These are phyloP conservation scores for Cardamine occulta DNA, from an alignment of 345 rosid species.

Conservation along the genomic window DNA sequence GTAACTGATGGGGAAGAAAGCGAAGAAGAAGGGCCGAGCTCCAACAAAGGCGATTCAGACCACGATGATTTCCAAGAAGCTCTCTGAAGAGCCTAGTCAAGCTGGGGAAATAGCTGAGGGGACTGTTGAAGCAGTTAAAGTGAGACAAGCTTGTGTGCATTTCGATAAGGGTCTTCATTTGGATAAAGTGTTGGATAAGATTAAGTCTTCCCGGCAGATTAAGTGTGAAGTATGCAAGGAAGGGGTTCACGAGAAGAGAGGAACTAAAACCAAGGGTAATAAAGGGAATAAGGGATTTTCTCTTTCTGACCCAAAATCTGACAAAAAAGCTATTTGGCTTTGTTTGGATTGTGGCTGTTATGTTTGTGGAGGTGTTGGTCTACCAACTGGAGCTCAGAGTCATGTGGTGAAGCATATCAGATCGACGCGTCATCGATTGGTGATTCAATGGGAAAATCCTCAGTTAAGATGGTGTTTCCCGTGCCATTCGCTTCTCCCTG, in stretches of 20 bases:
- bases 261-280: slow-evolving; percentile 66
- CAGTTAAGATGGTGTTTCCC: slow-evolving; percentile 87
- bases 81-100: slow-evolving; percentile 46
- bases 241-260: slow-evolving; percentile 62
- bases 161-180: slow-evolving; percentile 63
- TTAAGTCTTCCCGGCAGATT: slow-evolving; percentile 53
- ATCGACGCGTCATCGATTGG: slow-evolving; percentile 67
- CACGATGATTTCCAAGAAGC: slow-evolving; percentile 42
- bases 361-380: slow-evolving; percentile 88
- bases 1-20: slow-evolving; percentile 85
- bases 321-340: slow-evolving; percentile 78
- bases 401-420: slow-evolving; percentile 78
- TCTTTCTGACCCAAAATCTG: slow-evolving; percentile 56
- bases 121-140: slow-evolving; percentile 46
- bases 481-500: slow-evolving; percentile 66
- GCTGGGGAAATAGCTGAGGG: slow-evolving; percentile 42
- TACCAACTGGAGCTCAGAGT: slow-evolving; percentile 75
- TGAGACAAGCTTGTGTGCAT: slow-evolving; percentile 65
- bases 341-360: slow-evolving; percentile 93
- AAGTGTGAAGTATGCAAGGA: slow-evolving; percentile 82
- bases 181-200: slow-evolving; percentile 60
- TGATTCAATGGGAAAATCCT: slow-evolving; percentile 81
- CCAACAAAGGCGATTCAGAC: slow-evolving; percentile 60
- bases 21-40: slow-evolving; percentile 69
- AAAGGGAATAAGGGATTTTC: slow-evolving; percentile 62